phyloP scores from a whole-genome alignment of 2,329 filamentous ascomycete species.

The Berkeleyomyces rouxiae region DNA sequence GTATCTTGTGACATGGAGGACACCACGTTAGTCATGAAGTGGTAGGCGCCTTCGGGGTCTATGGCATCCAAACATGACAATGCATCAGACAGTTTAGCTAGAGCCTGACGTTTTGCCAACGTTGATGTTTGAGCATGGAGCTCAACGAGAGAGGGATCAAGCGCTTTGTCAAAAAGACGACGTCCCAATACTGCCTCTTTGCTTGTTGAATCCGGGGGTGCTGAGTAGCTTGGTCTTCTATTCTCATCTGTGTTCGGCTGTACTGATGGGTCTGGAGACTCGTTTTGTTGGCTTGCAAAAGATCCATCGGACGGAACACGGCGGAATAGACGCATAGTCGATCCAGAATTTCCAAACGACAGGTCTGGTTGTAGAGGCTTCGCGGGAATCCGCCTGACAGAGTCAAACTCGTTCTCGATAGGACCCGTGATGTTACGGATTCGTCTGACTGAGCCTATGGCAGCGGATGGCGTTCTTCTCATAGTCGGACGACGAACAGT shows the following conservation, averaged over 20 bases:
- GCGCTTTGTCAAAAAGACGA: conserved; percentile 60
- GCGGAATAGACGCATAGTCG: conserved; percentile 81
- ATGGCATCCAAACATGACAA: conserved; percentile 70
- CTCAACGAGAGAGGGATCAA: conserved; percentile 74
- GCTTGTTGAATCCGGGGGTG: conserved; percentile 39
- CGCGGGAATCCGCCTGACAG: conserved; percentile 10
- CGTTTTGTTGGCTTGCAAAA: conserved; percentile 15
- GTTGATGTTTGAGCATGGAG: conserved; percentile 61
- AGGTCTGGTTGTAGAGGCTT: conserved; percentile 68
- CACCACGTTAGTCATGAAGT: conserved; percentile 63
- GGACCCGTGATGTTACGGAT: conserved; percentile 9
- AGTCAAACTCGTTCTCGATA: conserved; percentile 5
- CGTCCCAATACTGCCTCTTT: conserved; percentile 76
- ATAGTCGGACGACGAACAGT: conserved; percentile 45
- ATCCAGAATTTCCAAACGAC: conserved; percentile 85
- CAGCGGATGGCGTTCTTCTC: conserved; percentile 10
- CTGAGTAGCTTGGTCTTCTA: conserved; percentile 23
- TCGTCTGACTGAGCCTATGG: conserved; percentile 10
- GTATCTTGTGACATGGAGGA: conserved; percentile 54
- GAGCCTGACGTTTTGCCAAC: conserved; percentile 58
- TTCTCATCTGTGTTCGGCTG: neutral
- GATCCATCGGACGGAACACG: conserved; percentile 60
- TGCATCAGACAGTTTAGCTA: conserved; percentile 69
- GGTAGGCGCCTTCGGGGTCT: conserved; percentile 79
- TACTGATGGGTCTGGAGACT: conserved; percentile 25